Conservation (phyloP, 2,329 filamentous ascomycete species). For the Harringtonia aguacate region DNA sequence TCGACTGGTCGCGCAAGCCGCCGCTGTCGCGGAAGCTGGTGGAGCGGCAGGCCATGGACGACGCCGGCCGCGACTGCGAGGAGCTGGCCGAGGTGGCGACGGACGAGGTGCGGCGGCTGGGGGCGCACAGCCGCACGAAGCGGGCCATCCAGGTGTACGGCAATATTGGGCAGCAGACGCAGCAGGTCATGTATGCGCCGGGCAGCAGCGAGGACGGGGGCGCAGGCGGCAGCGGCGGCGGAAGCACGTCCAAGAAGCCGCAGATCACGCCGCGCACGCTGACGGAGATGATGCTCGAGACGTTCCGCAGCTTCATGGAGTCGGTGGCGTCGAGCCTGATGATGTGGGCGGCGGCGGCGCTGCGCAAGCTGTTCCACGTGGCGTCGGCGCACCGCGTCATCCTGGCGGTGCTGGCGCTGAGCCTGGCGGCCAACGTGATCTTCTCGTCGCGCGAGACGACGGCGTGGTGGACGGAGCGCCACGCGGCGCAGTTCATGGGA, state of each 20-base stretch:
- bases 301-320: slow-evolving; percentile 59
- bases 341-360: slow-evolving; percentile 59
- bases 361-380: slow-evolving; percentile 57
- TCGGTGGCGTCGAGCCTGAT: slow-evolving; percentile 67
- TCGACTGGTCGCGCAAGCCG: slow-evolving; percentile 72
- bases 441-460: slow-evolving; percentile 64
- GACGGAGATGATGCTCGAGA: slow-evolving; percentile 62
- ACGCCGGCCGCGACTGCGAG: slow-evolving; percentile 61
- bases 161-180: slow-evolving; percentile 57
- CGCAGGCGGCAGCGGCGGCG: neutral
- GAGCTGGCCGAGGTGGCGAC: slow-evolving; percentile 66
- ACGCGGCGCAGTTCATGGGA: slow-evolving; percentile 70
- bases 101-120: slow-evolving; percentile 66
- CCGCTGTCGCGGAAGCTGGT: slow-evolving; percentile 49
- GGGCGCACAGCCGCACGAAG: slow-evolving; percentile 62
- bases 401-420: slow-evolving; percentile 56
- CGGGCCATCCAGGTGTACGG: slow-evolving; percentile 74
- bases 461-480: slow-evolving; percentile 78
- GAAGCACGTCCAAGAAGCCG: slow-evolving; percentile 34
- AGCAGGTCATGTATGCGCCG: slow-evolving; percentile 50
- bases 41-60: slow-evolving; percentile 63
- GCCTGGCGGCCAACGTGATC: slow-evolving; percentile 61
- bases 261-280: slow-evolving; percentile 53
- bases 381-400: slow-evolving; percentile 65
- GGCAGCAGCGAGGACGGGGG: slow-evolving; percentile 22